Evolutionary conservation across 345 rosid genomes (phyloP).

Genomic region (Cochlearia excelsa): DNA sequence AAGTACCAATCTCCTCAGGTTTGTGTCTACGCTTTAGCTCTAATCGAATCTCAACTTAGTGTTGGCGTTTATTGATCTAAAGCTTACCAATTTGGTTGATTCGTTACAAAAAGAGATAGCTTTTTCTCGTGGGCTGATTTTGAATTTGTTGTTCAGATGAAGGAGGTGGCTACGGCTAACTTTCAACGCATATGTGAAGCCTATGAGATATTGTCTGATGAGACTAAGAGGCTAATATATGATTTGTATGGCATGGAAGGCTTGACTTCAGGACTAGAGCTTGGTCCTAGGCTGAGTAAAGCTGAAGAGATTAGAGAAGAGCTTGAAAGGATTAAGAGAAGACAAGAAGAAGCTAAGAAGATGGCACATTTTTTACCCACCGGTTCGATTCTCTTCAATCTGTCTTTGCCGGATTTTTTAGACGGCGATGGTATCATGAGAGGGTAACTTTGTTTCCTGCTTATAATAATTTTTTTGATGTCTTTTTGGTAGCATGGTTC

Average conservation of each 20-base stretch:
- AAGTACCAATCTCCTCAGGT: constrained; percentile 78
- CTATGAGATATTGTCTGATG: constrained; percentile 80
- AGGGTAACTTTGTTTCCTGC: constrained; percentile 48
- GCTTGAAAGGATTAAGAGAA: constrained; percentile 64
- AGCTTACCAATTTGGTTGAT: not conserved
- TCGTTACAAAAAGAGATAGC: constrained; percentile 4
- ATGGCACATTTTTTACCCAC: constrained; percentile 62
- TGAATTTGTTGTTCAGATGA: constrained; percentile 54
- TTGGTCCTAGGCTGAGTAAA: constrained; percentile 75
- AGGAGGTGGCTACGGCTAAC: constrained; percentile 80
- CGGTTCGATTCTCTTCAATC: constrained; percentile 58
- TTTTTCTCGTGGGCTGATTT: constrained; percentile 12
- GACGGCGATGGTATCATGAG: constrained; percentile 84
- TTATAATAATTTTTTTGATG: not conserved
- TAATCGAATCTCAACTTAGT: constrained; percentile 15
- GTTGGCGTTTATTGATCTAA: not conserved
- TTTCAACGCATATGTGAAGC: constrained; percentile 94
- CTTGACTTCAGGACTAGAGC: constrained; percentile 77
- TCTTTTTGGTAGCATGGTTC: constrained; percentile 13
- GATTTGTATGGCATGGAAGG: constrained; percentile 98
- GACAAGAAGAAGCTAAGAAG: constrained; percentile 63
- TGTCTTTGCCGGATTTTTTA: constrained; percentile 69
- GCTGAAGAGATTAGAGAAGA: constrained; percentile 81
- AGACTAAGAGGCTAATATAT: constrained; percentile 72
- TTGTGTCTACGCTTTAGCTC: constrained; percentile 3